Percentiles rank a stretch among this genome's conserved stretches.
phyloP scores from a whole-genome alignment of 2,329 filamentous ascomycete species.

The Trichoderma sp. region DNA sequence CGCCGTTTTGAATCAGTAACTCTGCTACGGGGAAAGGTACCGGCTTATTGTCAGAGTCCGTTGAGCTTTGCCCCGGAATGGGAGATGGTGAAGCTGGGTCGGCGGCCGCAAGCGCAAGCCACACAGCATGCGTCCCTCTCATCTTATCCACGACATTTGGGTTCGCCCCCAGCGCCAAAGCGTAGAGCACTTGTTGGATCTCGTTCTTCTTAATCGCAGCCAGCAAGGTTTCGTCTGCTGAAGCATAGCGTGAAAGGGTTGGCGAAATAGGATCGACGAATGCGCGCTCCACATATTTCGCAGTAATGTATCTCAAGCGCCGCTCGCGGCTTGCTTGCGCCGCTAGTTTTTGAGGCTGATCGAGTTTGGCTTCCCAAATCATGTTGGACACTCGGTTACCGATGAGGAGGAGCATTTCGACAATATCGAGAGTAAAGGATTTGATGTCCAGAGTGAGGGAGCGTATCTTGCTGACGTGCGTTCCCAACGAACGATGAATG shows the following conservation, averaged over 20 bases:
- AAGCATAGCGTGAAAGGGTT: slow-evolving; percentile 70
- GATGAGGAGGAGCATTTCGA: slow-evolving; percentile 85
- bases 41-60: slow-evolving; percentile 48
- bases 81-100: slow-evolving; percentile 77
- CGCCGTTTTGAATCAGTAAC: slow-evolving; percentile 87
- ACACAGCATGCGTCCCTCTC: slow-evolving; percentile 82
- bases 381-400: slow-evolving; percentile 95
- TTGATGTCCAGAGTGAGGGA: slow-evolving; percentile 93
- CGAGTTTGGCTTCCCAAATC: slow-evolving; percentile 88
- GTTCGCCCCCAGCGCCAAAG: slow-evolving; percentile 79
- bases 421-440: slow-evolving; percentile 94
- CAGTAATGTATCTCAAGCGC: slow-evolving; percentile 88
- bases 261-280: slow-evolving; percentile 77
- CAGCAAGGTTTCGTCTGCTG: slow-evolving; percentile 81
- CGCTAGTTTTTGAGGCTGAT: slow-evolving; percentile 67
- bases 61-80: slow-evolving; percentile 39
- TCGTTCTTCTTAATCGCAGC: slow-evolving; percentile 96
- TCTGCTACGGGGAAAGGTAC: slow-evolving; percentile 86
- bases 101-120: slow-evolving; percentile 85
- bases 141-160: slow-evolving; percentile 84
- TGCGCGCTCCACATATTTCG: slow-evolving; percentile 83
- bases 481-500: slow-evolving; percentile 92
- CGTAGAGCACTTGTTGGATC: slow-evolving; percentile 88
- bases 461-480: slow-evolving; percentile 95
- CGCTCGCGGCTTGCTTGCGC: slow-evolving; percentile 82